Conservation (phyloP, 2,329 filamentous ascomycete species). For the Phaeosphaeria sp. region DNA sequence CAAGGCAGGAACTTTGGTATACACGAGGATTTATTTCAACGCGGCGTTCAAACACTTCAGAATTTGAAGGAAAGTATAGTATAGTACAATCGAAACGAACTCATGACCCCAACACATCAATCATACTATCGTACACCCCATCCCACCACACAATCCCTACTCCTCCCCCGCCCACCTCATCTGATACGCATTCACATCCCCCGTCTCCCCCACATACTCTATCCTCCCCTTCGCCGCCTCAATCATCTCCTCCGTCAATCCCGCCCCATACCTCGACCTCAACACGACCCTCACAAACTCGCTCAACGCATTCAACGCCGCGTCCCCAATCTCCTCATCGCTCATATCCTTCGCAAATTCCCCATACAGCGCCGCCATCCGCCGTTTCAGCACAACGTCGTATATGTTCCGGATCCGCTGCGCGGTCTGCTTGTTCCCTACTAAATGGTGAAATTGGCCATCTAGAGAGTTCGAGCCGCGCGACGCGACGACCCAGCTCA, state of each 20-base stretch:
- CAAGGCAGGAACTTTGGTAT: no score
- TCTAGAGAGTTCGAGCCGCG: constrained; percentile 12
- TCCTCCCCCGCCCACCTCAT: constrained; percentile 11
- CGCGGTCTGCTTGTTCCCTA: constrained; percentile 15
- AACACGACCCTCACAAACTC: constrained; percentile 41
- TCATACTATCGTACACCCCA: no score
- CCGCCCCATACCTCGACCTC: constrained; percentile 27
- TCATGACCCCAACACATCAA: neutral
- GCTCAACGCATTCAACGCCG: constrained; percentile 37
- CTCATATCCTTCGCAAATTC: constrained; percentile 17
- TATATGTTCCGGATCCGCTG: constrained; percentile 26
- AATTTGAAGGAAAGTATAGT: neutral
- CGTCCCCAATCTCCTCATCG: constrained; percentile 28
- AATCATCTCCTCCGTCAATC: constrained; percentile 39
- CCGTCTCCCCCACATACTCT: constrained; percentile 34
- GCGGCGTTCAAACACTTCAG: no score
- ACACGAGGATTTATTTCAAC: no score
- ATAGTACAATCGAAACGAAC: neutral
- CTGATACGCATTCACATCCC: constrained; percentile 39
- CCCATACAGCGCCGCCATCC: constrained; percentile 25
- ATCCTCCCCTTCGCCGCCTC: constrained; percentile 30
- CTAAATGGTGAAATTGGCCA: constrained; percentile 20
- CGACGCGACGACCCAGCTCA: constrained; percentile 38
- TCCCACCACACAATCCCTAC: no score
- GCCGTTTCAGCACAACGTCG: constrained; percentile 22